phyloP scores from a whole-genome alignment of 2,329 filamentous ascomycete species.

The Fusarium veterinarium region DNA sequence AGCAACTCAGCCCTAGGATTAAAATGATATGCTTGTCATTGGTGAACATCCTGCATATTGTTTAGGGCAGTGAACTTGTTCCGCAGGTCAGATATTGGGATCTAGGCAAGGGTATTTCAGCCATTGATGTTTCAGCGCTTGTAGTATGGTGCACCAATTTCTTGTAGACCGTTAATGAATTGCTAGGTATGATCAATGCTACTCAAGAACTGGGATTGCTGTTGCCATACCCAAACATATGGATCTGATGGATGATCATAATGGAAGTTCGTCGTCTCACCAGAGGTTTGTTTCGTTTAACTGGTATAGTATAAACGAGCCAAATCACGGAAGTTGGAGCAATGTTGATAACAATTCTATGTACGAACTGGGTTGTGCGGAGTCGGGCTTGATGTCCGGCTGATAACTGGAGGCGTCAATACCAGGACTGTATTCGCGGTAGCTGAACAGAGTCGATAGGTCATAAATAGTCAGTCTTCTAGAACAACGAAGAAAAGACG shows the following conservation, averaged over 20 bases:
- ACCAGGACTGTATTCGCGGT: background rate
- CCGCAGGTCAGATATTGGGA: background rate
- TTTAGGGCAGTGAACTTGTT: background rate
- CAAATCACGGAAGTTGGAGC: background rate
- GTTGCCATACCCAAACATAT: background rate
- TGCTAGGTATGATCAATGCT: background rate
- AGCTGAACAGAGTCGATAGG: background rate
- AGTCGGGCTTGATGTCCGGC: background rate
- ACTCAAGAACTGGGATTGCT: background rate
- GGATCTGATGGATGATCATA: background rate
- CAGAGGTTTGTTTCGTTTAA: background rate
- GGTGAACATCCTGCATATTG: background rate
- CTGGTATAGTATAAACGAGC: background rate
- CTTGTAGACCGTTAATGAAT: too few relatives aligned
- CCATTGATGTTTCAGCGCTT: background rate
- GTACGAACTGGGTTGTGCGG: background rate
- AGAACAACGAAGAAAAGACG: conserved; percentile 8
- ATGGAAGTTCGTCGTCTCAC: background rate
- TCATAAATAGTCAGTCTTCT: conserved; percentile 20
- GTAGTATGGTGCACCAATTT: too few relatives aligned
- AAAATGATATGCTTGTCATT: background rate
- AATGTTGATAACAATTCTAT: background rate
- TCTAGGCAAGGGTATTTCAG: background rate
- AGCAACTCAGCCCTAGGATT: background rate
- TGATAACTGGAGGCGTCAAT: background rate